Evolutionary conservation across 2,329 filamentous ascomycete genomes (phyloP).

Genomic region (Pseudocercospora pini-densiflorae): DNA sequence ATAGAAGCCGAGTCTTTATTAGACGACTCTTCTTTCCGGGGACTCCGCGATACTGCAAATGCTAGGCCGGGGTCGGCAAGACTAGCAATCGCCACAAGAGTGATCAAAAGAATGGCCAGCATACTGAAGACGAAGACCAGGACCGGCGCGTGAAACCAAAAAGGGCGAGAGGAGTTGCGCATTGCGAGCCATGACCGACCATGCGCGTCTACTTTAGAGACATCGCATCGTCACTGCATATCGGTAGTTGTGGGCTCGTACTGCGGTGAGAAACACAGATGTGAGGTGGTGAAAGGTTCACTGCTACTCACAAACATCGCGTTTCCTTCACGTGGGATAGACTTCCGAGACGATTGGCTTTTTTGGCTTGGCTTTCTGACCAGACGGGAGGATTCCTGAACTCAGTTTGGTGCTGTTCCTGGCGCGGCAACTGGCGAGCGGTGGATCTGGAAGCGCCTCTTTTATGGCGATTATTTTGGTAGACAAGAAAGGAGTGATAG

Average conservation of each 20-base stretch:
- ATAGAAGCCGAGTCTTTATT: neutral
- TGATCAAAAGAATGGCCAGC: constrained; percentile 21
- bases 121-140: constrained; percentile 17
- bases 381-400: too few species aligned
- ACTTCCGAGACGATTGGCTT: neutral
- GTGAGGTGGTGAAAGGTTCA: neutral
- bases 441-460: too few species aligned
- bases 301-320: too few species aligned
- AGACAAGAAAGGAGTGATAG: too few species aligned
- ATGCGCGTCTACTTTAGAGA: neutral
- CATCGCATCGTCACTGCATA: neutral
- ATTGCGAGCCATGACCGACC: constrained; percentile 10
- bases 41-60: constrained; percentile 4
- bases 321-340: too few species aligned
- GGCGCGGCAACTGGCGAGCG: too few species aligned
- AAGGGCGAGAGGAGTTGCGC: neutral
- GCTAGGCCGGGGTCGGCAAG: constrained; percentile 15
- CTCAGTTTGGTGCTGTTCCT: too few species aligned
- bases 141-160: constrained; percentile 12
- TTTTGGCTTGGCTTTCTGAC: neutral
- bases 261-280: neutral
- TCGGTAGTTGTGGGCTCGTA: neutral
- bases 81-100: constrained; percentile 20
- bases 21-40: neutral
- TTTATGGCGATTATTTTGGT: too few species aligned